Percentiles rank a stretch among this genome's conserved stretches.
Evolutionary conservation across 331 rosid genomes (phyloP).

Genomic region (Malus hybrid): DNA sequence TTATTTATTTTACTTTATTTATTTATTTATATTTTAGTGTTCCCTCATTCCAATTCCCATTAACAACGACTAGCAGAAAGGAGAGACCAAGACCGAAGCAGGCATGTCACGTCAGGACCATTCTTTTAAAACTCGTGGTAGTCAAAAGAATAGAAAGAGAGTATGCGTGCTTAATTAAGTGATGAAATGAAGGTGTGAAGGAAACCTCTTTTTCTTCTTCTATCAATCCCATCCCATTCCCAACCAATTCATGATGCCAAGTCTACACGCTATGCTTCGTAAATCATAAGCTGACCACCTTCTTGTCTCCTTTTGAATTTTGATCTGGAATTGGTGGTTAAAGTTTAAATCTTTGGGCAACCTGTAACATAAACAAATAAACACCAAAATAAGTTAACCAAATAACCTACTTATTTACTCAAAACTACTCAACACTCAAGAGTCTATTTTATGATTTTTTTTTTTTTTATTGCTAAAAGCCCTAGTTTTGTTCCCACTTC

Average conservation of each 20-base stretch:
- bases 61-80: not conserved
- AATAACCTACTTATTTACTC: not conserved
- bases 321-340: not conserved
- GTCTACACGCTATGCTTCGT: conserved; percentile 15
- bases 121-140: not conserved
- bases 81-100: conserved; percentile 9
- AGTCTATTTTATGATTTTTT: not conserved
- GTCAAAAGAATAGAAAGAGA: not conserved
- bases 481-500: not conserved
- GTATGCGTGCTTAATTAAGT: not conserved
- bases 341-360: not conserved
- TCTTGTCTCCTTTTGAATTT: conserved; percentile 17
- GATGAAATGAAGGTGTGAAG: not conserved
- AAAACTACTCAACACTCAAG: not conserved
- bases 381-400: not conserved
- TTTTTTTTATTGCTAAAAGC: not conserved
- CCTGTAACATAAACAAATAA: not conserved
- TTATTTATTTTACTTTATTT: not conserved
- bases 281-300: conserved; percentile 29
- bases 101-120: conserved; percentile 4
- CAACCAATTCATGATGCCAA: conserved; percentile 20
- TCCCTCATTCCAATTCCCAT: conserved; percentile 8
- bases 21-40: not conserved
- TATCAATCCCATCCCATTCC: not conserved
- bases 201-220: conserved; percentile 6